Evolutionary conservation across 495 filamentous ascomycete species (phyloP).

Genomic region (Aspergillus heteromorphus): DNA sequence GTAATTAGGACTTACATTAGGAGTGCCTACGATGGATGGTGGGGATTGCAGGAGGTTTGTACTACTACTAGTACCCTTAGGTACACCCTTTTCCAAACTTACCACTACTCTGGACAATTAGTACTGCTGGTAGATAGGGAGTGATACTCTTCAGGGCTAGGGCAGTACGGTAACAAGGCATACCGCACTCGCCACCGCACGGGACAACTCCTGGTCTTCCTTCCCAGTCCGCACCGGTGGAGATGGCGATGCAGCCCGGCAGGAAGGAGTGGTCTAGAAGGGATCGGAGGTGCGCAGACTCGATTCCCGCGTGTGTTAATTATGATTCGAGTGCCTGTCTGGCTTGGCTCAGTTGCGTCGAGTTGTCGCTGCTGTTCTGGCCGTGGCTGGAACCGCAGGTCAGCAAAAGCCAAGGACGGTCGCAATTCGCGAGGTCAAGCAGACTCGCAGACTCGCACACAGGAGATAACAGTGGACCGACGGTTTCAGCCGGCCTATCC

Average conservation of each 20-base stretch:
- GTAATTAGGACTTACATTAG: too few species aligned
- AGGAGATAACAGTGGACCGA: constrained; percentile 7
- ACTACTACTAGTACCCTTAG: too few species aligned
- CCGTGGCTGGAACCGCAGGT: not conserved
- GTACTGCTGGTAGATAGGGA: too few species aligned
- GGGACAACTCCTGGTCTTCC: constrained; percentile 12
- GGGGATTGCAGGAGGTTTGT: too few species aligned
- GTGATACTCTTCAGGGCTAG: not conserved
- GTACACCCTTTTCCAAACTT: too few species aligned
- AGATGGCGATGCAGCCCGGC: constrained; percentile 4
- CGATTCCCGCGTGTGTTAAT: constrained; percentile 7
- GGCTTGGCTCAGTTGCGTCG: not conserved
- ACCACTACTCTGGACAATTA: too few species aligned
- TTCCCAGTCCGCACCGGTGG: constrained; percentile 7
- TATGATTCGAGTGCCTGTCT: constrained; percentile 1
- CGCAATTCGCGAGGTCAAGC: not conserved
- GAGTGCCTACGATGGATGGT: too few species aligned
- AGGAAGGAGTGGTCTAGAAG: constrained; percentile 5
- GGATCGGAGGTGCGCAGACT: constrained; percentile 1
- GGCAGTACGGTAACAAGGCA: not conserved
- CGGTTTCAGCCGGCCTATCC: constrained; percentile 11
- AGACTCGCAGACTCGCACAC: not conserved
- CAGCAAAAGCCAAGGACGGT: not conserved
- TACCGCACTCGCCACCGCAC: constrained; percentile 18
- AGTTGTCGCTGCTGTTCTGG: not conserved